A percentile compares a stretch with the other conserved stretches of the same genome.
Evolutionary conservation across 495 filamentous ascomycete genomes (phyloP).

Genomic region (Podospora appendiculata): DNA sequence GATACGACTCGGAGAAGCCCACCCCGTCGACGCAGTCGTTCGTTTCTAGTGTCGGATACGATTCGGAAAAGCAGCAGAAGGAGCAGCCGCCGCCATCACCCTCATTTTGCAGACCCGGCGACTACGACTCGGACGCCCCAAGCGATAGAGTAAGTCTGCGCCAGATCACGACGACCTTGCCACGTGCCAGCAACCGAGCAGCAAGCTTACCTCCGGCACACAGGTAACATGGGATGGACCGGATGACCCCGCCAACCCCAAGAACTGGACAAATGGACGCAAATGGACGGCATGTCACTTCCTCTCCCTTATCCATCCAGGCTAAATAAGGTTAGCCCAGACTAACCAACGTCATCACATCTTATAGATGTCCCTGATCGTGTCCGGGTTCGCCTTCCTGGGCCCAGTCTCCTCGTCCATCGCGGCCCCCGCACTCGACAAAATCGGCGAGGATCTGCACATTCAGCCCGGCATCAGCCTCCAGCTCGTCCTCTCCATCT

Average conservation of each 20-base stretch:
- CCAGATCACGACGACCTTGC: not conserved
- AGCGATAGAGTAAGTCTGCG: not conserved
- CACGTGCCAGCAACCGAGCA: not conserved
- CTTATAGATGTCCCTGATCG: slow-evolving; percentile 24
- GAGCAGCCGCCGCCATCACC: not conserved
- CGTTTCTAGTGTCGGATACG: too few relatives aligned
- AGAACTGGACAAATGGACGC: slow-evolving; percentile 24
- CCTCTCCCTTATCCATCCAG: not conserved
- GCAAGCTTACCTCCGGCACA: not conserved
- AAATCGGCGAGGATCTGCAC: slow-evolving; percentile 13
- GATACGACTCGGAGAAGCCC: too few relatives aligned
- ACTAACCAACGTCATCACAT: not conserved
- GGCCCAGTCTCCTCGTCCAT: slow-evolving; percentile 19
- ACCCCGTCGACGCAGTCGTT: too few relatives aligned
- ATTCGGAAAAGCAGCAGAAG: too few relatives aligned
- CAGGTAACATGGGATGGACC: slow-evolving; percentile 18
- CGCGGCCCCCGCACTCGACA: slow-evolving; percentile 26
- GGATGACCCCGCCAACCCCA: slow-evolving; percentile 18
- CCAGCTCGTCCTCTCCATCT: slow-evolving; percentile 39
- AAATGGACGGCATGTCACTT: slow-evolving; percentile 50
- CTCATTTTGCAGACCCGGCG: not conserved
- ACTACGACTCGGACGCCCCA: not conserved
- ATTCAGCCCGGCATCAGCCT: slow-evolving; percentile 14
- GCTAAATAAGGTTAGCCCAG: not conserved
- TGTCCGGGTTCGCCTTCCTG: slow-evolving; percentile 25